Conservation (phyloP, 306 rosid species). For the Inga leiocalycina region DNA sequence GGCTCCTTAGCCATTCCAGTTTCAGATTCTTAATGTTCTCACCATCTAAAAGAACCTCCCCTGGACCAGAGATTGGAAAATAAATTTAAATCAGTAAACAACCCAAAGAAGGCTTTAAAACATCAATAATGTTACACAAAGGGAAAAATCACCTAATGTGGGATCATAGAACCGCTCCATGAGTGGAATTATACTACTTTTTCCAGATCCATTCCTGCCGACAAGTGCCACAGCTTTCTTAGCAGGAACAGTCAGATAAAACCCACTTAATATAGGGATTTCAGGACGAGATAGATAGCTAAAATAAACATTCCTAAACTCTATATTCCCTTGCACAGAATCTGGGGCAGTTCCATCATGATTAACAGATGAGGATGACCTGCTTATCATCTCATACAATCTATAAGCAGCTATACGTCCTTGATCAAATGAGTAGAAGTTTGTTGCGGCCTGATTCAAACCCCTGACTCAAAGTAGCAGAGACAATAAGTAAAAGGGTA, state of each 20-base stretch:
- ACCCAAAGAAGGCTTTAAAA: conserved; percentile 15
- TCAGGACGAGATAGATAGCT: conserved; percentile 99
- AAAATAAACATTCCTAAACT: conserved; percentile 96
- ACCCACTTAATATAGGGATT: conserved; percentile 98
- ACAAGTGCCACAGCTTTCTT: conserved; percentile 99
- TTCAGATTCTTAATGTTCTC: conserved; percentile 92
- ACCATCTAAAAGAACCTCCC: conserved; percentile 99
- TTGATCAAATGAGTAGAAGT: conserved; percentile 99
- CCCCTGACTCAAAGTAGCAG: conserved; percentile 64
- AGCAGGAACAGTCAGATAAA: conserved; percentile 97
- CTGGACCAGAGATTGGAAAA: conserved; percentile 65
- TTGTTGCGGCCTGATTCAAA: conserved; percentile 97
- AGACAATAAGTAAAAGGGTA: conserved; percentile 18
- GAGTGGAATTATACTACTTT: conserved; percentile 98
- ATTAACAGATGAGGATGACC: conserved; percentile 84
- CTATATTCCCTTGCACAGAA: conserved; percentile 92
- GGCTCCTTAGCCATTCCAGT: conserved; percentile 97
- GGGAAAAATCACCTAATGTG: conserved; percentile 71
- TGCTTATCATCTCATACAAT: conserved; percentile 98
- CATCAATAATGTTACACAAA: conserved; percentile 21
- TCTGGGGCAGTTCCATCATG: conserved; percentile 75
- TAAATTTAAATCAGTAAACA: conserved; percentile 31
- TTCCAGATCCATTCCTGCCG: conserved; percentile 99
- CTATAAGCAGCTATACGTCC: conserved; percentile 99
- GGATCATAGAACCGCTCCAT: conserved; percentile 99